Percentiles rank a stretch among this genome's conserved stretches.
These are phyloP conservation scores for Monosporozyma aerobia DNA, from an alignment of 805 yeast genomes.

Conservation along the genomic window DNA sequence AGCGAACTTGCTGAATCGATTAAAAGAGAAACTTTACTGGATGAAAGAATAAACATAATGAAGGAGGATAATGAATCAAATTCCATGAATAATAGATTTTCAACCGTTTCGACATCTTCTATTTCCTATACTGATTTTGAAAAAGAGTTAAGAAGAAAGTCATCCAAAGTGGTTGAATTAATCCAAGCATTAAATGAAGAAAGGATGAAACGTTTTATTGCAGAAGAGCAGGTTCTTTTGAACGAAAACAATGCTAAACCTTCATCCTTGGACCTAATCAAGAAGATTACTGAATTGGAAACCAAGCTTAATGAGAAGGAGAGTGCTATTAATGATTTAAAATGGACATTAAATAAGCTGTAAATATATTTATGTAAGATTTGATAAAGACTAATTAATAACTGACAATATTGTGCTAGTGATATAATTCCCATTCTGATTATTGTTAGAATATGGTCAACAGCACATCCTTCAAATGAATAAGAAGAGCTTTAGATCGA, in stretches of 20 bases:
- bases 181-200: conserved; percentile 54
- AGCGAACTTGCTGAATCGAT: conserved; percentile 66
- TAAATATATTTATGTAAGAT: background rate
- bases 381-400: background rate
- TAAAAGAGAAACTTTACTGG: conserved; percentile 56
- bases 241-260: conserved; percentile 46
- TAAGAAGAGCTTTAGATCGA: too few relatives aligned
- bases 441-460: background rate
- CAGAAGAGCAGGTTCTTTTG: conserved; percentile 60
- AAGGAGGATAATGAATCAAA: background rate
- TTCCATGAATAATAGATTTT: background rate
- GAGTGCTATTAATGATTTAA: conserved; percentile 37
- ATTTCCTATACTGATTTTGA: conserved; percentile 21
- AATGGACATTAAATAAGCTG: background rate
- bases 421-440: too few relatives aligned
- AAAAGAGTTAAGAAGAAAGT: conserved; percentile 30
- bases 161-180: conserved; percentile 40
- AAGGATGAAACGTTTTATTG: conserved; percentile 53
- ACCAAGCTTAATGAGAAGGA: conserved; percentile 40
- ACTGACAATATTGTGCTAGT: background rate
- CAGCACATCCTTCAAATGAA: background rate
- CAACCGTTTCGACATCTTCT: background rate
- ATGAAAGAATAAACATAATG: conserved; percentile 30
- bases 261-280: conserved; percentile 45
- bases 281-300: conserved; percentile 46